Conservation (phyloP, 2,329 filamentous ascomycete genomes). For the Drechslerella coelobrocha region DNA sequence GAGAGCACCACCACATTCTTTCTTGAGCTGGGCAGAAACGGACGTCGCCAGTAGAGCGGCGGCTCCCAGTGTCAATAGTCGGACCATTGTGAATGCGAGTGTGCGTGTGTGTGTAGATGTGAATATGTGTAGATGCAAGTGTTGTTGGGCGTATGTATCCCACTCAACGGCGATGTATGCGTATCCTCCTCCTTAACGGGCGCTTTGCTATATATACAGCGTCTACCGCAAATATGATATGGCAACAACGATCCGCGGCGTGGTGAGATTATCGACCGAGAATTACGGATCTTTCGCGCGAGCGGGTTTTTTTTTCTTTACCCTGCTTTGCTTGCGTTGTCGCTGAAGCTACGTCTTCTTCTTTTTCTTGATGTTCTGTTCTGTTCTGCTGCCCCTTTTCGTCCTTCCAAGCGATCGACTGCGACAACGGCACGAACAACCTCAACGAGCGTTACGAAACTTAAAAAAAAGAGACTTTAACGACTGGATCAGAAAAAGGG, state of each 20-base stretch:
- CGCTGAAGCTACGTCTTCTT: neutral
- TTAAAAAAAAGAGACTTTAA: neutral
- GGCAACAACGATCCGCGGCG: no score
- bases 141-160: neutral
- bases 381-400: slow-evolving; percentile 24
- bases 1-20: slow-evolving; percentile 59
- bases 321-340: neutral
- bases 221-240: no score
- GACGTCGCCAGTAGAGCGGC: slow-evolving; percentile 28
- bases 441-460: slow-evolving; percentile 49
- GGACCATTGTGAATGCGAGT: slow-evolving; percentile 24
- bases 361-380: neutral
- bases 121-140: neutral
- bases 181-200: no score
- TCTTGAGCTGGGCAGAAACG: slow-evolving; percentile 27
- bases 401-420: neutral
- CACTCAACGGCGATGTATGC: no score
- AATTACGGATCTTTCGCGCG: no score
- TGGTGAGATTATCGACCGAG: no score
- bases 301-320: neutral
- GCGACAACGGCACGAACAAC: slow-evolving; percentile 5
- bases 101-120: slow-evolving; percentile 1
- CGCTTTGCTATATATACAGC: no score
- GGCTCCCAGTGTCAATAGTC: slow-evolving; percentile 34
- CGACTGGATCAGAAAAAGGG: slow-evolving; percentile 12